These are phyloP conservation scores for Dioszegia crocea DNA, from an alignment of 768 basidiomycete genomes.

Conservation along the genomic window DNA sequence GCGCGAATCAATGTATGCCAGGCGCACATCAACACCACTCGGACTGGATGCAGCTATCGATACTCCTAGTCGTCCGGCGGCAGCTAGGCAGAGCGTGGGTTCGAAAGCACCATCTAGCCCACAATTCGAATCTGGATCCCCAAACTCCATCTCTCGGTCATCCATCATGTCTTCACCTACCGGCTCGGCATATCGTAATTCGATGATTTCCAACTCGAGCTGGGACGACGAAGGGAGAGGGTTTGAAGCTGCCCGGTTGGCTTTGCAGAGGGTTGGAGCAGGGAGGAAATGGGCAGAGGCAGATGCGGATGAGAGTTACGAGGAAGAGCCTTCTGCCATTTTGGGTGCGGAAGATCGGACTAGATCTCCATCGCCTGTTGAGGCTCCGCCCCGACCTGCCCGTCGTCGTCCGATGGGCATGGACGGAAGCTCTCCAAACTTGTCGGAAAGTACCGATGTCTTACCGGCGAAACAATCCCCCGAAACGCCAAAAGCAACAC, in stretches of 20 bases:
- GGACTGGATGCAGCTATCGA: not conserved
- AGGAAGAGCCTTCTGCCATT: not conserved
- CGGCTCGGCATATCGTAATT: conserved; percentile 2
- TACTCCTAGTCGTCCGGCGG: not conserved
- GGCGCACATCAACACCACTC: not conserved
- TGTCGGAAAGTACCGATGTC: too few species aligned
- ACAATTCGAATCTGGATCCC: too few species aligned
- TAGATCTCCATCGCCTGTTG: not conserved
- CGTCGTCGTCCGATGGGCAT: conserved; percentile 6
- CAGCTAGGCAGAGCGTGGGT: too few species aligned
- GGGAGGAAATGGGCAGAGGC: conserved; percentile 27
- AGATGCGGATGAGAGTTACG: not conserved
- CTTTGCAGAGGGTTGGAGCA: conserved; percentile 13
- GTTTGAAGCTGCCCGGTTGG: conserved; percentile 12
- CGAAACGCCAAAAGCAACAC: not conserved
- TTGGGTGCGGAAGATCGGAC: not conserved
- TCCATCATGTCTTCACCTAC: not conserved
- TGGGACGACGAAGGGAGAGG: conserved; percentile 11
- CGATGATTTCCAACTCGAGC: conserved; percentile 1
- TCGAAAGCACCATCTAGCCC: too few species aligned
- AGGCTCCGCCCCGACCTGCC: conserved; percentile 3
- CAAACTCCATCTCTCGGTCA: not conserved
- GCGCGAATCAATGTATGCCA: conserved; percentile 39
- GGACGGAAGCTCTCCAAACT: not conserved
- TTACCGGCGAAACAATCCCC: not conserved